These are phyloP conservation scores for Colletotrichum magnum DNA, from an alignment of 2,329 filamentous ascomycete genomes.

Conservation along the genomic window DNA sequence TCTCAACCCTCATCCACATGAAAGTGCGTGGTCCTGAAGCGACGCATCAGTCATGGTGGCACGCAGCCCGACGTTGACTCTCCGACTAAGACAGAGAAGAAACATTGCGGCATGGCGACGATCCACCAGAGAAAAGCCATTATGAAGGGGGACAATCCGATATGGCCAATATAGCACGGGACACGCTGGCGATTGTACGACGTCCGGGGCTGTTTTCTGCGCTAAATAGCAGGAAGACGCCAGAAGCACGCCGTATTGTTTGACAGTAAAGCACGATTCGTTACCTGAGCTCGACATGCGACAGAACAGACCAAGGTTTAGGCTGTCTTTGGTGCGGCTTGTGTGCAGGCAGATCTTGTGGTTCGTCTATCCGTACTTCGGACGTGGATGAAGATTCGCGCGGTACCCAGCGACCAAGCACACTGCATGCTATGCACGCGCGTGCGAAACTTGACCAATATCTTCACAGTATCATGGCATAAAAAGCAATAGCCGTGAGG, in stretches of 20 bases:
- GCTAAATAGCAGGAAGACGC: background rate
- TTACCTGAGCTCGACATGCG: background rate
- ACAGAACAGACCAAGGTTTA: constrained; percentile 10
- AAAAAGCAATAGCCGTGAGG: background rate
- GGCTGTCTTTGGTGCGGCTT: background rate
- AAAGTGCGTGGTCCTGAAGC: background rate
- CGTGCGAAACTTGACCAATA: constrained; percentile 12
- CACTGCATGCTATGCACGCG: constrained; percentile 6
- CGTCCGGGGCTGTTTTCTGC: background rate
- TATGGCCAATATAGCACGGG: constrained; percentile 1
- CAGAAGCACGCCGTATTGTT: constrained; percentile 31
- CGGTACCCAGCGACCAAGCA: constrained; percentile 14
- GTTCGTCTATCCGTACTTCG: background rate
- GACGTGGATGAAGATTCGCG: constrained; percentile 12
- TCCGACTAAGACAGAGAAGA: background rate
- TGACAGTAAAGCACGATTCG: background rate
- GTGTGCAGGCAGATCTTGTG: background rate
- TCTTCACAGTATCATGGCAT: background rate
- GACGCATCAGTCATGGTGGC: background rate
- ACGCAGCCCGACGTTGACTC: constrained; percentile 6
- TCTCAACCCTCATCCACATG: background rate
- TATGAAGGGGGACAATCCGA: too few species aligned
- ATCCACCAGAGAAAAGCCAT: background rate
- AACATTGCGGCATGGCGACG: background rate
- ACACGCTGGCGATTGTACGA: background rate